Evolutionary conservation across 208 protist genomes (phyloP).

Genomic region (Strigomonas galati): DNA sequence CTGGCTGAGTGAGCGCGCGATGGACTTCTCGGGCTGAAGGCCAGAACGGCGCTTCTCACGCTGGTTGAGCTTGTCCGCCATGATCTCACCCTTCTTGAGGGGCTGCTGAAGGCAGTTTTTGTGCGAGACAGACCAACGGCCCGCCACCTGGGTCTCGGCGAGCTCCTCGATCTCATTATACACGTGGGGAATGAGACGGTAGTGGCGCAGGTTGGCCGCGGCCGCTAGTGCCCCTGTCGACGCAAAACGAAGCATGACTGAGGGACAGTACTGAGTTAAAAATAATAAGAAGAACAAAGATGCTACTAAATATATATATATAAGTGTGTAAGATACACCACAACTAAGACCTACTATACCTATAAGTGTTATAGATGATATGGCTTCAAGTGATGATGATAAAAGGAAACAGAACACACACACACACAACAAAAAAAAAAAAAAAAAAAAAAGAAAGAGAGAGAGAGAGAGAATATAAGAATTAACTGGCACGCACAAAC

Average conservation of each 20-base stretch:
- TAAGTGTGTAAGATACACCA: neutral
- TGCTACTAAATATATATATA: conserved; percentile 8
- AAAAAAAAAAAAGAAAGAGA: conserved; percentile 18
- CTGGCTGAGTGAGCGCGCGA: conserved; percentile 77
- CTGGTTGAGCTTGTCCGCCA: conserved; percentile 86
- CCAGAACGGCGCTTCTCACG: conserved; percentile 78
- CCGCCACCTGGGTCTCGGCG: conserved; percentile 71
- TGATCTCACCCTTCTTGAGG: conserved; percentile 81
- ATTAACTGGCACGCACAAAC: conserved; percentile 6
- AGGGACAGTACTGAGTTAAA: neutral
- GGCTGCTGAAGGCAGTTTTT: conserved; percentile 83
- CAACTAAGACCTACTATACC: neutral
- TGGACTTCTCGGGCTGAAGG: conserved; percentile 81
- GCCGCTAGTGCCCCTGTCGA: neutral
- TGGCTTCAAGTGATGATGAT: too few species aligned
- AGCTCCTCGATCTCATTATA: conserved; percentile 88
- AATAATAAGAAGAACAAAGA: neutral
- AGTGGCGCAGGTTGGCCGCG: conserved; percentile 26
- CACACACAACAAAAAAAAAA: conserved; percentile 3
- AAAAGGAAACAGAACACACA: neutral
- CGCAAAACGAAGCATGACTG: conserved; percentile 27
- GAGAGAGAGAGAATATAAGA: conserved; percentile 22
- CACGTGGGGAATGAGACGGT: conserved; percentile 84
- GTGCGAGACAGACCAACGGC: conserved; percentile 83
- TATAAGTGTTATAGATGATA: neutral